These are phyloP conservation scores for Amaranthus hypochondriacus DNA, from an alignment of 148 eudicot genomes.

Conservation along the genomic window DNA sequence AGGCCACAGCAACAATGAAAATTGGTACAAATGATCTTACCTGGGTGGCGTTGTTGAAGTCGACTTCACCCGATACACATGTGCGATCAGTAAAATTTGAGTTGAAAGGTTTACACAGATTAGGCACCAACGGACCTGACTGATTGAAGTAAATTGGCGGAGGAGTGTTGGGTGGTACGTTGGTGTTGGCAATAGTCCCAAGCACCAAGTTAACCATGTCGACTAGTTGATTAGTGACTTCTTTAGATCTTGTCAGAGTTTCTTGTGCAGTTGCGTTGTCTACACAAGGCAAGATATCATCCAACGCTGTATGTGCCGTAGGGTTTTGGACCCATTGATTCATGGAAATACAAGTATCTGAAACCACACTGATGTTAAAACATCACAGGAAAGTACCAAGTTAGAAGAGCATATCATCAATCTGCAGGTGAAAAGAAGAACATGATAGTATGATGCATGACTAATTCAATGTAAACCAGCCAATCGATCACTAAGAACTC, in stretches of 20 bases:
- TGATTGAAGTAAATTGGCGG: constrained; percentile 56
- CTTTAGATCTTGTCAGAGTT: constrained; percentile 50
- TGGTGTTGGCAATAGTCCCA: constrained; percentile 43
- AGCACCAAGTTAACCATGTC: constrained; percentile 44
- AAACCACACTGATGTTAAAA: constrained; percentile 44
- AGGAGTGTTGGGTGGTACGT: constrained; percentile 28
- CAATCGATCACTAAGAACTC: not conserved
- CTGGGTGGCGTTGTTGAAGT: constrained; percentile 59
- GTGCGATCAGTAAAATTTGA: constrained; percentile 48
- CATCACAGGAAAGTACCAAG: not conserved
- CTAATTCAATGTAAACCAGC: too few species aligned
- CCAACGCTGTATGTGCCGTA: constrained; percentile 68
- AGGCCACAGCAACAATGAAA: not conserved
- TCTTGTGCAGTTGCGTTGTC: constrained; percentile 66
- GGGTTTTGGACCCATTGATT: constrained; percentile 83
- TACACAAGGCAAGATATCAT: constrained; percentile 77
- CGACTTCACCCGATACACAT: constrained; percentile 64
- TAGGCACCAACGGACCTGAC: constrained; percentile 71
- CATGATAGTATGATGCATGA: not conserved
- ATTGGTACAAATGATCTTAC: constrained; percentile 12
- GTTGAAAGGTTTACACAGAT: constrained; percentile 75
- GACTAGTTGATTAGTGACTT: constrained; percentile 60
- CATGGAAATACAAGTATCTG: constrained; percentile 91
- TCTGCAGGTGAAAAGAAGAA: not conserved
- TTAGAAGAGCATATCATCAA: not conserved